Evolutionary conservation across 352 stramenopile species (phyloP), one percentile per base, ranked within the genome.

Genomic region (Phytophthora foliorum): DNA sequence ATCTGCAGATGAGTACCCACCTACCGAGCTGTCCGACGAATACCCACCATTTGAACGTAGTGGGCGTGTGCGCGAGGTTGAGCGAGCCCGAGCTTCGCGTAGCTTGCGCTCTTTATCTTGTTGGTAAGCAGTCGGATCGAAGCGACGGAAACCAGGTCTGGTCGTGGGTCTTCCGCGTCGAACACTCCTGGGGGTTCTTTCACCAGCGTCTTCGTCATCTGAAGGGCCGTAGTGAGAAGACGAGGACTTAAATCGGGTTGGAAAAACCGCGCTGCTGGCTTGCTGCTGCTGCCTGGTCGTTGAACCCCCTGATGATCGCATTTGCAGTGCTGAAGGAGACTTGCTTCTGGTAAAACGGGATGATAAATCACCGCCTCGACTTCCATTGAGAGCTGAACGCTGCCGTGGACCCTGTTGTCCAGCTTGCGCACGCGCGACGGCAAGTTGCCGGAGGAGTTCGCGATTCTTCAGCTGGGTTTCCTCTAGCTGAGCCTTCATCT

Each of bases 101-200:
- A 84, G 57, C 52, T 89, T 90, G 3, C 75, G 84, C 41, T 92
- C 75, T 16, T 82, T 83, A 49, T 95, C 84, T 51, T 83, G 74
- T 62, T 95, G 86, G 72, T 95, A 95, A 13, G 88, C 88, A 10
- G 88, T 95, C 8, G 86, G 88, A 46, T 95, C 86, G 57, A 95
- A 95, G 16, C 86, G 81, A 24, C 81, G 77, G 48, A 92, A 94
- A 10, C 63, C 38, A 19, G 68, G 72, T 11, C 73, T 66, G 22
- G 57, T 45, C 6, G 67, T 48, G 4, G 45, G 42, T 34, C 55
- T 46, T 34, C 57, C 42, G 2, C 68, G 46, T 67, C 69, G 58
- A 67, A 25, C 31, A 29, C 29, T 59, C 11, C 44, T 53, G 8
- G 22, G 48, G 6, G 53, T 46, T 57, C 39, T 69, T 38, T 57